Percentiles rank a stretch among this genome's conserved stretches.
phyloP scores from a whole-genome alignment of 2,329 filamentous ascomycete species.

The Epichloe scottii region DNA sequence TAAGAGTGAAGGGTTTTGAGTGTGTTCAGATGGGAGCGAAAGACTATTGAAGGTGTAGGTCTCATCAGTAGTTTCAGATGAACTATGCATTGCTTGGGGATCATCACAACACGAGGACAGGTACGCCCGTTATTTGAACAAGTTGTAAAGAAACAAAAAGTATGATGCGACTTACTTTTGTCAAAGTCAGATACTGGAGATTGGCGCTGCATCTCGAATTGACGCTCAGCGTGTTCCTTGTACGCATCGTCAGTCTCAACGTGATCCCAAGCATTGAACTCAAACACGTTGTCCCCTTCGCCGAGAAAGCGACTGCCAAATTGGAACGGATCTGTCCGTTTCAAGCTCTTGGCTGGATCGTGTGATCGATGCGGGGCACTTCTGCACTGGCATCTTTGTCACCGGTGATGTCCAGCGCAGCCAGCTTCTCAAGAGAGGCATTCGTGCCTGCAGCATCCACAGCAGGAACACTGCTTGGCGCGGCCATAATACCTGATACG shows the following conservation, averaged over 20 bases:
- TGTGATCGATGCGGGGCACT: slow-evolving; percentile 56
- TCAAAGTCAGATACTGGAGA: slow-evolving; percentile 89
- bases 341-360: slow-evolving; percentile 60
- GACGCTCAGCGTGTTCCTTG: slow-evolving; percentile 70
- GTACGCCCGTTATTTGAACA: background rate
- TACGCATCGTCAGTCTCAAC: slow-evolving; percentile 86
- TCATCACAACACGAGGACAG: slow-evolving; percentile 39
- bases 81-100: slow-evolving; percentile 51
- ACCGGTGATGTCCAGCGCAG: slow-evolving; percentile 12
- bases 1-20: slow-evolving; percentile 2
- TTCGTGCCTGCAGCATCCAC: slow-evolving; percentile 10
- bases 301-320: slow-evolving; percentile 84
- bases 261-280: slow-evolving; percentile 99
- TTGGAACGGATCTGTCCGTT: slow-evolving; percentile 84
- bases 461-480: slow-evolving; percentile 12
- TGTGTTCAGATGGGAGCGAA: slow-evolving; percentile 60
- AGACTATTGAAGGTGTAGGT: slow-evolving; percentile 40
- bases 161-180: slow-evolving; percentile 45
- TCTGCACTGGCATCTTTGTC: background rate
- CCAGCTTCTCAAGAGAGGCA: slow-evolving; percentile 13
- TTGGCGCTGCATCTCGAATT: slow-evolving; percentile 74
- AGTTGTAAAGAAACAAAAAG: background rate
- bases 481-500: slow-evolving; percentile 1
- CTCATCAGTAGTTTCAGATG: slow-evolving; percentile 57
- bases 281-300: slow-evolving; percentile 79